Evolutionary conservation across 257 asterid species (phyloP).

Genomic region (Solanum chilense): DNA sequence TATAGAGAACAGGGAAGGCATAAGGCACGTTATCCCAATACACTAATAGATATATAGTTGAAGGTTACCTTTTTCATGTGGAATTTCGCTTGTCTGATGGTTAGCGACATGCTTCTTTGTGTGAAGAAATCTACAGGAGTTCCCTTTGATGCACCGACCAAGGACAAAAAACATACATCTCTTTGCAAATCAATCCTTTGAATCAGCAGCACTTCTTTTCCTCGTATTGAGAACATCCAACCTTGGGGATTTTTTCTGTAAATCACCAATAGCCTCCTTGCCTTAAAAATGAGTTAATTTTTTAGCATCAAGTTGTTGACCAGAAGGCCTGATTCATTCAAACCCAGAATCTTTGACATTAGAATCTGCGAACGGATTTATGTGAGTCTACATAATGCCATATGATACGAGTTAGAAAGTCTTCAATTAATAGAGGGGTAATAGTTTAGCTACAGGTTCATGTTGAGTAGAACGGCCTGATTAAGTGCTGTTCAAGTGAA

Average conservation of each 20-base stretch:
- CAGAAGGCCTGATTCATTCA: conserved; percentile 10
- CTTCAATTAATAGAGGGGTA: neutral
- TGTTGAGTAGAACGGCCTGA: conserved; percentile 17
- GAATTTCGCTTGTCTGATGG: no score
- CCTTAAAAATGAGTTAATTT: neutral
- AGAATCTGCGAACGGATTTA: conserved; percentile 3
- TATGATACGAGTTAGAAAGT: conserved; percentile 5
- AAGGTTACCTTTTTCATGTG: no score
- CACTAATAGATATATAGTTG: neutral
- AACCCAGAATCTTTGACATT: conserved; percentile 16
- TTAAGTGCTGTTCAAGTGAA: conserved; percentile 14
- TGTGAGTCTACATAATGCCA: neutral
- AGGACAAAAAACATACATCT: conserved; percentile 57
- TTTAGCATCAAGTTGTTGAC: conserved; percentile 18
- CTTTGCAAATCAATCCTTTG: conserved; percentile 26
- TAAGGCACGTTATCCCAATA: no score
- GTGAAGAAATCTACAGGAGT: conserved; percentile 74
- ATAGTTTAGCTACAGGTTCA: conserved; percentile 13
- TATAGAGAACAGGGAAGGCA: no score
- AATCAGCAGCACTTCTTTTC: conserved; percentile 31
- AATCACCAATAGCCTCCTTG: no score
- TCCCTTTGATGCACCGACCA: conserved; percentile 92
- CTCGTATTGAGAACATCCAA: conserved; percentile 31
- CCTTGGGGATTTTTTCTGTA: conserved; percentile 24
- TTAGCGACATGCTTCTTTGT: conserved; percentile 1